phyloP scores from a whole-genome alignment of 1,284 basidiomycete genomes.

The Peniophora sp. region DNA sequence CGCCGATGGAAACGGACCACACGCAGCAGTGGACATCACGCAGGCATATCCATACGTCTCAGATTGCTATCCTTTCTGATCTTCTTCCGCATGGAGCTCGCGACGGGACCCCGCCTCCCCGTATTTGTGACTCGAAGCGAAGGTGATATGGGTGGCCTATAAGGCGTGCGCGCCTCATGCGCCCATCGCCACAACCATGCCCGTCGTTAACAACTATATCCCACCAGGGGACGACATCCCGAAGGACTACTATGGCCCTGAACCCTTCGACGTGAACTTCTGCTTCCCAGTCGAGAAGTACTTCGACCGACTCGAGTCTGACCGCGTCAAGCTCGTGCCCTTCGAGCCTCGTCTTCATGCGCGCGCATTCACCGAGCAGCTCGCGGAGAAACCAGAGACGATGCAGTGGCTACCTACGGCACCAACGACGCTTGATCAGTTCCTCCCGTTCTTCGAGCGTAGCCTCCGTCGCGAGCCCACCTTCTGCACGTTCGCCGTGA shows the following conservation, averaged over 20 bases:
- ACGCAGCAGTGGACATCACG: too few species aligned
- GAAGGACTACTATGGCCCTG: neutral
- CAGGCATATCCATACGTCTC: too few species aligned
- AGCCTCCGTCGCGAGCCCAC: slow-evolving; percentile 22
- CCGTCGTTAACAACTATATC: neutral
- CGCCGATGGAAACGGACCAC: too few species aligned
- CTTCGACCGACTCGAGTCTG: slow-evolving; percentile 17
- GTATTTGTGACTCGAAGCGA: too few species aligned
- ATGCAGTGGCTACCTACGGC: slow-evolving; percentile 26
- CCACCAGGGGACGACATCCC: neutral
- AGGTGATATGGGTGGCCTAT: neutral
- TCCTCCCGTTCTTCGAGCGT: slow-evolving; percentile 17
- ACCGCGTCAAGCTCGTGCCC: slow-evolving; percentile 22
- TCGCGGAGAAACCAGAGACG: neutral
- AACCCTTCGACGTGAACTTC: slow-evolving; percentile 21
- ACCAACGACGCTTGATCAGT: slow-evolving; percentile 19
- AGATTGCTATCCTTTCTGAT: too few species aligned
- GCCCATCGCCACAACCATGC: neutral
- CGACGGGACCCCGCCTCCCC: too few species aligned
- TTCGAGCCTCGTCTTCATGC: slow-evolving; percentile 17
- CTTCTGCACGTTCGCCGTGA: slow-evolving; percentile 34
- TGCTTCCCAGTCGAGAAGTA: slow-evolving; percentile 19
- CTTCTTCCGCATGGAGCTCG: too few species aligned
- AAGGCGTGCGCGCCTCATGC: neutral
- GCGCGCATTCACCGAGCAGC: neutral